A percentile compares a stretch with the other conserved stretches of the same genome.
Conservation (phyloP, 352 stramenopile genomes). For the Phytophthora pini region DNA sequence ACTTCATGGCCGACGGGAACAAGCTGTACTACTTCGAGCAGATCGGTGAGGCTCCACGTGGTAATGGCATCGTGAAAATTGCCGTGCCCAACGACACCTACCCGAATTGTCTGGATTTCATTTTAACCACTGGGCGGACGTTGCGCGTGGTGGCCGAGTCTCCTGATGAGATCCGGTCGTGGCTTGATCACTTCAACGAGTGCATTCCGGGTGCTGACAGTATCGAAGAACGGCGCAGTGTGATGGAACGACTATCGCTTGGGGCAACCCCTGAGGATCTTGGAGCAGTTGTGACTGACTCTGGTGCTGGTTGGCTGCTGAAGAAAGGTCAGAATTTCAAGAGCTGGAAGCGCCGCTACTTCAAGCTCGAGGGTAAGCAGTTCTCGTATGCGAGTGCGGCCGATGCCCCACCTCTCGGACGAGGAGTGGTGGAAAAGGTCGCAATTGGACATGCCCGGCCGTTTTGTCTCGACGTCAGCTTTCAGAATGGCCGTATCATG, state of each 20-base stretch:
- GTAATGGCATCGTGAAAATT: constrained; percentile 59
- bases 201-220: constrained; percentile 29
- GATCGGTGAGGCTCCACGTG: constrained; percentile 58
- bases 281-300: constrained; percentile 32
- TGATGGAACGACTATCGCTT: constrained; percentile 32
- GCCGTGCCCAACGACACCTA: constrained; percentile 54
- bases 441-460: constrained; percentile 65
- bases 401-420: constrained; percentile 48
- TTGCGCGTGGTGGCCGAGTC: constrained; percentile 75
- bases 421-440: constrained; percentile 58
- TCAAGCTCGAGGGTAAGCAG: constrained; percentile 60
- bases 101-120: constrained; percentile 75
- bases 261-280: constrained; percentile 18
- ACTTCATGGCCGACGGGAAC: constrained; percentile 71
- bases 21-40: constrained; percentile 71
- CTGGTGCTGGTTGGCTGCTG: constrained; percentile 53
- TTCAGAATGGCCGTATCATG: constrained; percentile 72
- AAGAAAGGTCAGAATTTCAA: constrained; percentile 74
- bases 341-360: constrained; percentile 73
- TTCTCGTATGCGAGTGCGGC: constrained; percentile 62
- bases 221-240: constrained; percentile 30
- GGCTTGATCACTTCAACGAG: constrained; percentile 58
- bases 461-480: constrained; percentile 71
- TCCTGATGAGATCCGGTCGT: constrained; percentile 63
- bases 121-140: constrained; percentile 59